These are phyloP conservation scores for Coriaria nepalensis DNA, from an alignment of 306 rosid genomes.

Conservation along the genomic window DNA sequence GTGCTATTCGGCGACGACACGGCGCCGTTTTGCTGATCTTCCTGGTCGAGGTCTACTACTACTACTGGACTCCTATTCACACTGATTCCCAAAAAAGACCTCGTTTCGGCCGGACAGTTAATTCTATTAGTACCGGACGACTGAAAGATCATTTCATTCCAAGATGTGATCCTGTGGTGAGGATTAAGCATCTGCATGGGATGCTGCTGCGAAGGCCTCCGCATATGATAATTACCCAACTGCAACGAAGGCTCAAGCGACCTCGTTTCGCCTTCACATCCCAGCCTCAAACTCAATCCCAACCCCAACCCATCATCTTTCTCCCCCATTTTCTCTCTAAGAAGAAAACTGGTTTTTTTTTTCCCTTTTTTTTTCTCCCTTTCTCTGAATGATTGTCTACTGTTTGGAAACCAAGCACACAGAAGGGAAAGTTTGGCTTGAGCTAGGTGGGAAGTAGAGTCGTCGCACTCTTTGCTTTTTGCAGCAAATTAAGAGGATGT, in stretches of 20 bases:
- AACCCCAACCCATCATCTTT: constrained; percentile 41
- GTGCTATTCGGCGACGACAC: constrained; percentile 92
- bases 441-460: constrained; percentile 11
- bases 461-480: constrained; percentile 19
- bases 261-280: constrained; percentile 19
- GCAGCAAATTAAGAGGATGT: constrained; percentile 34
- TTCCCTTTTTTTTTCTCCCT: background rate
- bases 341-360: background rate
- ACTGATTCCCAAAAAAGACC: constrained; percentile 46
- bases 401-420: constrained; percentile 20
- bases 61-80: constrained; percentile 30
- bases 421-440: constrained; percentile 11
- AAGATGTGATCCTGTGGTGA: constrained; percentile 18
- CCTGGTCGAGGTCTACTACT: constrained; percentile 5
- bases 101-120: constrained; percentile 15
- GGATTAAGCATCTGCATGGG: constrained; percentile 29
- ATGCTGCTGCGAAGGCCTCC: constrained; percentile 23
- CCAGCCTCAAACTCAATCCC: constrained; percentile 42
- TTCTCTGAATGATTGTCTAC: background rate
- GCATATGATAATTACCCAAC: constrained; percentile 20
- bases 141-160: constrained; percentile 34
- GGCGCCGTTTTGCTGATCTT: constrained; percentile 48
- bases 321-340: constrained; percentile 33
- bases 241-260: constrained; percentile 11
- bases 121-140: constrained; percentile 27